Evolutionary conservation across 169 alveolate species (phyloP), one percentile per base, ranked within the genome.

Genomic region (Plasmodium coatneyi): DNA sequence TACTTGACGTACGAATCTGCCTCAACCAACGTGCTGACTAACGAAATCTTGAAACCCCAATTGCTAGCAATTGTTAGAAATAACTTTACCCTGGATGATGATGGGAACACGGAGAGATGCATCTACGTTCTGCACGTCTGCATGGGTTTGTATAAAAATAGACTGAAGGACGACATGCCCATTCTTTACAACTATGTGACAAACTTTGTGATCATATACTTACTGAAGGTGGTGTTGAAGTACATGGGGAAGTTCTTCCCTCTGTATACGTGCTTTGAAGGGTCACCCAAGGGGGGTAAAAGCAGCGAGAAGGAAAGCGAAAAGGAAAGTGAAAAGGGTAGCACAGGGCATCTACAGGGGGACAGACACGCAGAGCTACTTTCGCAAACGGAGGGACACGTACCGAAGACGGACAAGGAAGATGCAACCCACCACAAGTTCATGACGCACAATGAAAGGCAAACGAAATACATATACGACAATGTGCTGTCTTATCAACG

Each of bases 61-160:
- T 16, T 89, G 25, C 49, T 89, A 79, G 46, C 39, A 9, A 80
- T 89, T 39, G 14, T 89, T 16, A 34, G 71, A 25, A 79, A 56
- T 39, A 89, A 34, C 34, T 79, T 89, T 28, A 79, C 72, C 46
- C 41, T 89, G 14, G 71, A 22, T 60, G 89, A 89, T 89, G 94
- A 89, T 28, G 52, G 32, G 52, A 78, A 80, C 71, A 79, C 49
- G 19, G 94, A 89, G 49, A 89, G 82, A 72, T 79, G 94, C 34
- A 79, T 89, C 9, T 89, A 89, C 56, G 25, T 89, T 41, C 22
- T 89, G 49, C 94, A 89, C 41, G 32, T 89, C 0, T 89, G 94
- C 81, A 36, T 79, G 12, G 71, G 89, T 14, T 19, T 89, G 30
- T 89, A 89, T 60, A 79, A 80, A 89, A 78, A 79, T 34, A 78